Base-by-base conservation (phyloP, 768 basidiomycete genomes). In the Albatrellus ellisii region DNA sequence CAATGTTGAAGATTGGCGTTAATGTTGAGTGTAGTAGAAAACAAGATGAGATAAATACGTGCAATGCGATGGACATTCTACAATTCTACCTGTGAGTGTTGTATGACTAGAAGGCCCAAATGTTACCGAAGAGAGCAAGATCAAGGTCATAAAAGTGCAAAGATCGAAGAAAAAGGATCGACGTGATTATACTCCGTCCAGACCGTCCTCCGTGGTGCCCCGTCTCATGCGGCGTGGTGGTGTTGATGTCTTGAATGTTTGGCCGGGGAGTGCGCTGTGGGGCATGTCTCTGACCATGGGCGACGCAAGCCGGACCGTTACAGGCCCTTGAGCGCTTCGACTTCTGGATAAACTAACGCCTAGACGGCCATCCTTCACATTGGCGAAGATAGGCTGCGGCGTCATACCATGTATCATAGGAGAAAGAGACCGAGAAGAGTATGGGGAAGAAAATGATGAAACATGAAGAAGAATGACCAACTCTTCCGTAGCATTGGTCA, bases 381-480 rank as follows among this genome's bases (percentile, higher is more conserved):
- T 11, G 10, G 18, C 14, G 14, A 3, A 11, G 11, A 21, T 21
- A 36, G 14, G 15, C 11, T 36, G 15, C 12, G 34, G 22, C 11
- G 48, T 43, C 32, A 42, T 39, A 6, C 33, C 47, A 17, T 45
- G 41, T 14, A 36, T 41, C n/a, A 49, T 14, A 29, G 84, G 80
- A 31, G 81, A 79, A 54, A 72, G 74, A 10, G 79, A 66, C 28
- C 75, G 66, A 29, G 63, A 62, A 7, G 71, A 69, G 12, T 72
- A 56, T 3, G 71, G 60, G 8, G 78, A 73, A 32, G 86, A 74
- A 50, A 85, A 77, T 0, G 83, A 86, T 6, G 89, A 88, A 36
- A 89, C 80, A 53, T 88, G 85, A 14, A 92, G 64, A 36, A 94
- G 66, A 49, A 88, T 85, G 37, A 85, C 79, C 52, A 90, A 83